These are phyloP conservation scores for Didymella glomerata DNA, from an alignment of 2,329 filamentous ascomycete genomes.

Conservation along the genomic window DNA sequence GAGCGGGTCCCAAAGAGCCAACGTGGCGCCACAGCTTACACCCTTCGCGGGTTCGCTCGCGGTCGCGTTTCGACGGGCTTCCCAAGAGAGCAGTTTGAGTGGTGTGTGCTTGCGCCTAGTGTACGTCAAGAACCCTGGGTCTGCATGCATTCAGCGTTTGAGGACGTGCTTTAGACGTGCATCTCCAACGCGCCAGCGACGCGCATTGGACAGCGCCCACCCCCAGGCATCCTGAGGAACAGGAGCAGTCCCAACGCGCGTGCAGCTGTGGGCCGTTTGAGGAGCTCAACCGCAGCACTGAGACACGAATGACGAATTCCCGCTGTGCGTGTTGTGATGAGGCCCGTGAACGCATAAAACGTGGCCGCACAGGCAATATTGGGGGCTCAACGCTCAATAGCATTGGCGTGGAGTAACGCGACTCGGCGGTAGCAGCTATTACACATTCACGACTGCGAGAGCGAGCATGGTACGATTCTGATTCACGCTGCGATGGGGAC, in stretches of 20 bases:
- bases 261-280: conserved; percentile 8
- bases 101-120: conserved; percentile 11
- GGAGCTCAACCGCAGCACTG: conserved; percentile 6
- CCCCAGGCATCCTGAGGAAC: conserved; percentile 10
- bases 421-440: conserved; percentile 3
- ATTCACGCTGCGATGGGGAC: conserved; percentile 11
- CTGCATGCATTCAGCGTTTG: conserved; percentile 20
- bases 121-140: conserved; percentile 14
- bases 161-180: conserved; percentile 5
- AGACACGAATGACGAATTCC: conserved; percentile 10
- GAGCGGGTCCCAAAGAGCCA: conserved; percentile 13
- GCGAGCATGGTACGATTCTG: conserved; percentile 14
- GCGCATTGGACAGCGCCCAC: conserved; percentile 10
- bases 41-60: conserved; percentile 15
- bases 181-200: conserved; percentile 1
- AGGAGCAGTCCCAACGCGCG: conserved; percentile 4
- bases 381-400: conserved; percentile 17
- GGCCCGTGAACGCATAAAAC: conserved; percentile 1
- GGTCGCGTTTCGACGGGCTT: conserved; percentile 17
- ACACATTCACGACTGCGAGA: neutral
- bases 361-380: conserved; percentile 19
- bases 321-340: conserved; percentile 1
- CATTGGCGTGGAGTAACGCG: conserved; percentile 5
- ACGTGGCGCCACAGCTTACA: conserved; percentile 11
- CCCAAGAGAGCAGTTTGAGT: conserved; percentile 18